A percentile compares a stretch with the other conserved stretches of the same genome.
These are phyloP conservation scores for Drechslerella coelobrocha DNA, from an alignment of 2,329 filamentous ascomycete genomes.

Conservation along the genomic window DNA sequence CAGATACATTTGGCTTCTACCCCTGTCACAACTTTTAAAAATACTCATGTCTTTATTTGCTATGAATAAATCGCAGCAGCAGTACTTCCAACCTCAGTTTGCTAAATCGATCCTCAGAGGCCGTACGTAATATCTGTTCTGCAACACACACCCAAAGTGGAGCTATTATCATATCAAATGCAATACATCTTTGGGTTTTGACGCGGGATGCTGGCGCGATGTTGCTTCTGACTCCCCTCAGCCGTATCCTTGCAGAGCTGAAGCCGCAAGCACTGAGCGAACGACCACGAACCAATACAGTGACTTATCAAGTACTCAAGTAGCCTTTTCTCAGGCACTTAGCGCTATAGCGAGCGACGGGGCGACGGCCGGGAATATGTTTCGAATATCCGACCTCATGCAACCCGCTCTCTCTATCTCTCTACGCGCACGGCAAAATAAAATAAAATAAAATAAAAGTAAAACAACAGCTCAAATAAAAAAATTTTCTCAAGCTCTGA, in stretches of 20 bases:
- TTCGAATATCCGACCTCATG: slow-evolving; percentile 18
- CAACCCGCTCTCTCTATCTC: no score
- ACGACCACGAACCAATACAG: slow-evolving; percentile 36
- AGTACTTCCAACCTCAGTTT: no score
- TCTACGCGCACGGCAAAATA: no score
- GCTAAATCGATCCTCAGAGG: no score
- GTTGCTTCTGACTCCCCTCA: slow-evolving; percentile 31
- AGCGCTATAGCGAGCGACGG: slow-evolving; percentile 13
- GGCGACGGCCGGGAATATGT: slow-evolving; percentile 26
- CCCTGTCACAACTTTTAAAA: neutral
- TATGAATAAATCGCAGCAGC: no score
- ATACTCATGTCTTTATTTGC: neutral
- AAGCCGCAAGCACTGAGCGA: slow-evolving; percentile 38
- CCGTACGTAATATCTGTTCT: no score
- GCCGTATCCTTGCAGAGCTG: slow-evolving; percentile 35
- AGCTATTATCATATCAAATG: slow-evolving; percentile 1
- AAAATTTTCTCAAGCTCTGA: neutral
- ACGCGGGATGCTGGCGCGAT: slow-evolving; percentile 14
- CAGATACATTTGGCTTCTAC: neutral
- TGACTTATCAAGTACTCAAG: slow-evolving; percentile 2
- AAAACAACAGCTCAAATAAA: neutral
- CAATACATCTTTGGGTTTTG: slow-evolving; percentile 7
- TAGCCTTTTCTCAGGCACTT: slow-evolving; percentile 2
- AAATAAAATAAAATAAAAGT: slow-evolving; percentile 2
- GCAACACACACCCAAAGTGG: slow-evolving; percentile 1